Conservation (phyloP, 1,284 basidiomycete species). For the Laetiporus sulphureus region DNA sequence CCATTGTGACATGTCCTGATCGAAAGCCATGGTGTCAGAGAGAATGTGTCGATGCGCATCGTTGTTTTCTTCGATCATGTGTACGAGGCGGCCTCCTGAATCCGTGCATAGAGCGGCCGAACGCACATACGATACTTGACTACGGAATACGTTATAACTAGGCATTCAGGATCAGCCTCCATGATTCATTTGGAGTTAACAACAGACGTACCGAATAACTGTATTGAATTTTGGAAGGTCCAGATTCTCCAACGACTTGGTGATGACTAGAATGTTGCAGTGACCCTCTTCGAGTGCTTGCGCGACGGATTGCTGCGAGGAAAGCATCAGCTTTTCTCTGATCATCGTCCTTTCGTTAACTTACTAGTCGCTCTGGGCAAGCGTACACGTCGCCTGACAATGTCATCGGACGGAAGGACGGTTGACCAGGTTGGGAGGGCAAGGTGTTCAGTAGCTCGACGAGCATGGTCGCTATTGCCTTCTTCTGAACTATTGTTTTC, state of each 20-base stretch:
- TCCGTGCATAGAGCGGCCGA: slow-evolving; percentile 36
- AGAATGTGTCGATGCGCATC: slow-evolving; percentile 47
- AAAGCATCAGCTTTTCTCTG: no score
- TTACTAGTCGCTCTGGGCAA: no score
- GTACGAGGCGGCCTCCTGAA: slow-evolving; percentile 45
- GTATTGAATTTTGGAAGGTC: slow-evolving; percentile 46
- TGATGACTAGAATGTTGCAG: slow-evolving; percentile 56
- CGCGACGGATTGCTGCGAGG: no score
- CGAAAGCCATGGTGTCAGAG: slow-evolving; percentile 21
- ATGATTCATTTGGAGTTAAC: no score
- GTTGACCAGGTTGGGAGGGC: no score
- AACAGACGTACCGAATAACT: slow-evolving; percentile 59
- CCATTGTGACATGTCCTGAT: slow-evolving; percentile 36
- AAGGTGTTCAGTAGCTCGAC: no score
- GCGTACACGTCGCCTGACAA: no score
- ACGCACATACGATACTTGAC: slow-evolving; percentile 49
- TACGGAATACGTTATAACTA: slow-evolving; percentile 59
- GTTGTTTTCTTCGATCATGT: slow-evolving; percentile 56
- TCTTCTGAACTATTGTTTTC: no score
- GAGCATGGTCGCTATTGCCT: no score
- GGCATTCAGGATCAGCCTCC: neutral
- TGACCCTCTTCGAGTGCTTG: slow-evolving; percentile 42
- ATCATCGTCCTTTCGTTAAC: no score
- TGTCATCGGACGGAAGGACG: no score
- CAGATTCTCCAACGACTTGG: slow-evolving; percentile 50